Conservation (phyloP, 2,329 filamentous ascomycete genomes). For the Cladophialophora exuberans region DNA sequence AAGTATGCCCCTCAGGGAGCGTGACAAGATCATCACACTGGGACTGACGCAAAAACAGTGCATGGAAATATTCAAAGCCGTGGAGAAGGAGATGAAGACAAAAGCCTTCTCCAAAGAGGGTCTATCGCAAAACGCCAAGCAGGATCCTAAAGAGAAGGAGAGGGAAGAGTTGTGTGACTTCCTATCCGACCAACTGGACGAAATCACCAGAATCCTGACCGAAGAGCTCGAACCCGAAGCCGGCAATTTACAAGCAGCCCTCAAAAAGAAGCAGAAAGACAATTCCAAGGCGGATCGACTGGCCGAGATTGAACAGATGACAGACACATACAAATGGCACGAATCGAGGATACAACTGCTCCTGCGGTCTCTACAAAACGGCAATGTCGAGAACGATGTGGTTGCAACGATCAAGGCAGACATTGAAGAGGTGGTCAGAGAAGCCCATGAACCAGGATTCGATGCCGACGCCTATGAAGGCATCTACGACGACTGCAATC, state of each 20-base stretch:
- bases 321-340: constrained; percentile 96
- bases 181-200: constrained; percentile 82
- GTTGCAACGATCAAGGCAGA: constrained; percentile 87
- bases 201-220: constrained; percentile 76
- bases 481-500: constrained; percentile 91
- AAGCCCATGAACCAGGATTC: constrained; percentile 85
- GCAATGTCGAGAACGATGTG: constrained; percentile 82
- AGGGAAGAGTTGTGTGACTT: constrained; percentile 89
- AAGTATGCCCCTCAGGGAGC: constrained; percentile 58
- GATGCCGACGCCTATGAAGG: constrained; percentile 79
- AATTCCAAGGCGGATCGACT: constrained; percentile 81
- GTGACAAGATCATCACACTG: not conserved
- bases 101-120: constrained; percentile 99
- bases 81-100: constrained; percentile 99
- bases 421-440: constrained; percentile 93
- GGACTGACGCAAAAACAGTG: constrained; percentile 38
- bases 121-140: constrained; percentile 83
- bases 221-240: constrained; percentile 89
- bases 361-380: constrained; percentile 87
- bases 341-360: constrained; percentile 90
- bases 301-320: constrained; percentile 78
- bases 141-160: constrained; percentile 97
- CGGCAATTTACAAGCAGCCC: constrained; percentile 80
- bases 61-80: constrained; percentile 99
- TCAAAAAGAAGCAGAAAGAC: constrained; percentile 95